These are phyloP conservation scores for Falciphora oryzae DNA, from an alignment of 2,329 filamentous ascomycete species.

Conservation along the genomic window DNA sequence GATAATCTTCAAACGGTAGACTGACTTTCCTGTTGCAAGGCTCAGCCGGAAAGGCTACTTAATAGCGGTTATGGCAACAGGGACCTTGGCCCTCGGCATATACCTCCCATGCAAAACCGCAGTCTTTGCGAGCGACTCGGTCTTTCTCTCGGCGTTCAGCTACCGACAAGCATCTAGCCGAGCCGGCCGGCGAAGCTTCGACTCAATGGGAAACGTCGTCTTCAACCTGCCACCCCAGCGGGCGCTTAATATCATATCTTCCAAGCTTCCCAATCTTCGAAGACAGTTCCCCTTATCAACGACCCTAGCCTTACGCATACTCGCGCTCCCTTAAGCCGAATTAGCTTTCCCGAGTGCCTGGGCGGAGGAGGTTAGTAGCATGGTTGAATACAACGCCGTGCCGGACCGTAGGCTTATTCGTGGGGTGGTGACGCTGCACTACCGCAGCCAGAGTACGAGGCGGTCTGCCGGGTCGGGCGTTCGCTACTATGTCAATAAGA, in stretches of 20 bases:
- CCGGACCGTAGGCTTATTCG: too few relatives aligned
- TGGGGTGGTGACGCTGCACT: too few relatives aligned
- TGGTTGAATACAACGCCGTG: too few relatives aligned
- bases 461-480: too few relatives aligned
- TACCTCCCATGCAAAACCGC: slow-evolving; percentile 83
- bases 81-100: slow-evolving; percentile 70
- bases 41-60: slow-evolving; percentile 68
- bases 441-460: too few relatives aligned
- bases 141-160: slow-evolving; percentile 68
- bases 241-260: slow-evolving; percentile 64
- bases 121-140: slow-evolving; percentile 67
- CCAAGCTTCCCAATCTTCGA: slow-evolving; percentile 64
- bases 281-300: slow-evolving; percentile 77
- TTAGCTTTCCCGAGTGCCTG: too few relatives aligned
- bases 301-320: slow-evolving; percentile 62
- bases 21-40: slow-evolving; percentile 50
- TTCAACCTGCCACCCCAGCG: slow-evolving; percentile 62
- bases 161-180: slow-evolving; percentile 72
- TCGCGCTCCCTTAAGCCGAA: slow-evolving; percentile 51
- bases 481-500: too few relatives aligned
- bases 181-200: slow-evolving; percentile 74
- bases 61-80: slow-evolving; percentile 67
- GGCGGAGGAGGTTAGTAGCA: too few relatives aligned
- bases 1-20: too few relatives aligned
- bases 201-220: slow-evolving; percentile 73